Evolutionary conservation across 2,329 filamentous ascomycete species (phyloP).

Genomic region (Xylaria sp.): DNA sequence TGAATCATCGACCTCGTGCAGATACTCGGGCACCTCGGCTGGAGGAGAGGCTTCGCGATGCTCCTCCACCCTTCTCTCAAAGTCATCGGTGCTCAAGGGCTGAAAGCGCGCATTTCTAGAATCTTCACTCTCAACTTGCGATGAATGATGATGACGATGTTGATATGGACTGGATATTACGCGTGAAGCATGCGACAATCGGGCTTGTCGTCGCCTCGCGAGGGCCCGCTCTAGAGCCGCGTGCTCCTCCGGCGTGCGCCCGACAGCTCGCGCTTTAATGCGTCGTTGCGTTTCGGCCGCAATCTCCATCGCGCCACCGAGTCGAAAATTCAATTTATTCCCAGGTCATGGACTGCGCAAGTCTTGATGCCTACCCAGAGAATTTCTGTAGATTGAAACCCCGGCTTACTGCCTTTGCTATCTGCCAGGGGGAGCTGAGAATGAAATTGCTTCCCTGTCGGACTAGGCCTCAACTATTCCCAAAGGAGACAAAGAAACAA

Average conservation of each 20-base stretch:
- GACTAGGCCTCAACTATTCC: too few species aligned
- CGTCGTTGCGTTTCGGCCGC: neutral
- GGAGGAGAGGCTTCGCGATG: neutral
- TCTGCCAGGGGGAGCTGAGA: too few species aligned
- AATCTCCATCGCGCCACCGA: neutral
- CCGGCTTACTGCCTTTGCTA: too few species aligned
- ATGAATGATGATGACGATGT: slow-evolving; percentile 7
- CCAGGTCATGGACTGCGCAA: too few species aligned
- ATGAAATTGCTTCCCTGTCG: too few species aligned
- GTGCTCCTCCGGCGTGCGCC: slow-evolving; percentile 6
- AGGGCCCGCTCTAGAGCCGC: slow-evolving; percentile 4
- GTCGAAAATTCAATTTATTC: too few species aligned
- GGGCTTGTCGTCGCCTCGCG: slow-evolving; percentile 5
- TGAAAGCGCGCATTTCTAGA: neutral
- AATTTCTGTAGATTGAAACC: too few species aligned
- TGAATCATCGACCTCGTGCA: neutral
- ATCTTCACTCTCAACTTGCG: neutral
- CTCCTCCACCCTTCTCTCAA: neutral
- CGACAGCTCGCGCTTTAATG: slow-evolving; percentile 2
- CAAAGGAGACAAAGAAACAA: too few species aligned
- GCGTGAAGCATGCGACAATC: neutral
- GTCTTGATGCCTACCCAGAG: too few species aligned
- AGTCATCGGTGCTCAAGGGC: neutral
- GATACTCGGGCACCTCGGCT: neutral
- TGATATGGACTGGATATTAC: neutral